Base-by-base conservation (phyloP, 208 protist genomes). In the Trypanosoma avium region DNA sequence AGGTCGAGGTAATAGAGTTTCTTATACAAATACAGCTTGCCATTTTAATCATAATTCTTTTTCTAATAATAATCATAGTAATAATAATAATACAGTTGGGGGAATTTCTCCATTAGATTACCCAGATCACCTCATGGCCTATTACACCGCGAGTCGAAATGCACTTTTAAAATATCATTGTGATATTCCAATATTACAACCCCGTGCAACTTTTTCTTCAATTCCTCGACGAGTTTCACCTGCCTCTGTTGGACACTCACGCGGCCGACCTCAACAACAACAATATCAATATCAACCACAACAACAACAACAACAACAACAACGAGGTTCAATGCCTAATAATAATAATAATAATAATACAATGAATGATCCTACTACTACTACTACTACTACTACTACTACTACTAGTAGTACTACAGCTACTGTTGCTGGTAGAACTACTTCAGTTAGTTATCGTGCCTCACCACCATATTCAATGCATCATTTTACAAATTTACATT, bases 131-230 rank as follows among this genome's bases (percentile, higher is more conserved):
- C 53, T 81, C 21, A 48, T 63, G 29, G 55, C 54, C n/a, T 72
- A 69, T 46, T 42, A 67, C 33, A 50, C 27, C n/a, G 60, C 63
- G 6, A 69, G 68, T 48, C 29, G 45, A 5, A 66, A 75, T 45
- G 47, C 64, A 2, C 46, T 76, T 15, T 48, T 75, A 32, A 63
- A 57, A 4, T 66, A 80, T 47, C 74, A 69, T 47, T 58, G 40
- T 35, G 61, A 68, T 40, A 36, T 59, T 27, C 61, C 61, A 4
- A 63, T 64, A 19, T 26, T 68, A 27, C 61, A 61, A 29, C 69
- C 60, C 22, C 62, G 69, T 49, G 38, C 38, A 6, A 59, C 35
- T 13, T 69, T 61, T 47, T n/a, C n/a, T n/a, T 47, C 58, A 36
- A 10, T 61, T 12, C 46, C 57, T 5, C 61, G 49, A 32, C 61